phyloP scores from a whole-genome alignment of 176 grass and related monocot genomes.

The Neostapfia colusana region DNA sequence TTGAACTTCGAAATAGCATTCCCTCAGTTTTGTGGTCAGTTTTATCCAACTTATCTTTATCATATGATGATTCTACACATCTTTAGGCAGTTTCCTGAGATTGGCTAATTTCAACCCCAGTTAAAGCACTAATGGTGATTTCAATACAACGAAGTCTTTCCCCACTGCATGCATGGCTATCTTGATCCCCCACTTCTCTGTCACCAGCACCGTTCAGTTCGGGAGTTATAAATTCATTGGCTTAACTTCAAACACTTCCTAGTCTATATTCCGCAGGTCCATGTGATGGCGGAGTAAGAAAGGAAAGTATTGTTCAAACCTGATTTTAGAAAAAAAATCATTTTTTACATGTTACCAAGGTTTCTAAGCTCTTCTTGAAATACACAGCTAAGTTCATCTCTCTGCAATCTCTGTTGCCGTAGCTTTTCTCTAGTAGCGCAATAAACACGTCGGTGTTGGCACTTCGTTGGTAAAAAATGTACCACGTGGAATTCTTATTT shows the following conservation, averaged over 20 bases:
- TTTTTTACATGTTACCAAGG: neutral
- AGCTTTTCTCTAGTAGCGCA: neutral
- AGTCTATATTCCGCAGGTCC: neutral
- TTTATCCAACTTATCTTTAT: conserved; percentile 38
- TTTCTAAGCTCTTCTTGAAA: neutral
- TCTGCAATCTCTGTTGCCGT: conserved; percentile 7
- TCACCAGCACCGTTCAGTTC: conserved; percentile 1
- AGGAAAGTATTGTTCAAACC: conserved; percentile 27
- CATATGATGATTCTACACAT: conserved; percentile 21
- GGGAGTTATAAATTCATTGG: conserved; percentile 18
- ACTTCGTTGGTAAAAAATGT: conserved; percentile 11
- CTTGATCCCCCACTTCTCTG: neutral
- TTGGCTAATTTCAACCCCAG: conserved; percentile 22
- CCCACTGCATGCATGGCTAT: conserved; percentile 5
- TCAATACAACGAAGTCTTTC: neutral
- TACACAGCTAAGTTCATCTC: neutral
- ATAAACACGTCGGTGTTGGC: neutral
- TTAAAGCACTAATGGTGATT: neutral
- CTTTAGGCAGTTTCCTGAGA: conserved; percentile 6
- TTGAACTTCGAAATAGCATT: conserved; percentile 39
- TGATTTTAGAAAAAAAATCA: conserved; percentile 12
- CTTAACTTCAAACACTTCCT: neutral
- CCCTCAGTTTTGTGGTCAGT: conserved; percentile 26
- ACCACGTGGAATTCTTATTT: conserved; percentile 16
- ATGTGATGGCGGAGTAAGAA: neutral